A percentile compares a stretch with the other conserved stretches of the same genome.
Evolutionary conservation across 805 yeast species (phyloP).

Genomic region (Zygosaccharomyces gambellarensis): DNA sequence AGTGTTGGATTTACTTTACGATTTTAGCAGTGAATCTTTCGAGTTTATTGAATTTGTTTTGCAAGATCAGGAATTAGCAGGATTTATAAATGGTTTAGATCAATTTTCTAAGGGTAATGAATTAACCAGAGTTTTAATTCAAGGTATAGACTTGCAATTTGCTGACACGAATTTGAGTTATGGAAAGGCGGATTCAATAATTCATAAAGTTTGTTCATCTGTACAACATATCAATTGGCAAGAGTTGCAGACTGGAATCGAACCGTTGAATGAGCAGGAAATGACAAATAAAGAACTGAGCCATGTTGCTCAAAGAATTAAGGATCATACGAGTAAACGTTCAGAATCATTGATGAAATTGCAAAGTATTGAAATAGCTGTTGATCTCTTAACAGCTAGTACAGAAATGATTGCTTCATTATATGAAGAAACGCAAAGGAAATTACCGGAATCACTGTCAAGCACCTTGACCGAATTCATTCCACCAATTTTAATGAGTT

Average conservation of each 20-base stretch:
- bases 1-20: slow-evolving; percentile 53
- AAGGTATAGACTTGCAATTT: slow-evolving; percentile 39
- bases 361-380: slow-evolving; percentile 60
- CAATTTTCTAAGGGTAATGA: slow-evolving; percentile 24
- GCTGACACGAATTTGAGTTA: slow-evolving; percentile 29
- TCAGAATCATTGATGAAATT: slow-evolving; percentile 46
- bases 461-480: slow-evolving; percentile 20
- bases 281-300: slow-evolving; percentile 13
- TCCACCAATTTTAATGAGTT: slow-evolving; percentile 38
- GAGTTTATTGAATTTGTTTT: slow-evolving; percentile 42
- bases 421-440: slow-evolving; percentile 16
- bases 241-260: slow-evolving; percentile 27
- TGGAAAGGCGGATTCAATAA: slow-evolving; percentile 22
- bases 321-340: slow-evolving; percentile 39
- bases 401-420: slow-evolving; percentile 50
- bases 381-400: slow-evolving; percentile 73
- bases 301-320: slow-evolving; percentile 28
- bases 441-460: slow-evolving; percentile 15
- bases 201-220: slow-evolving; percentile 23
- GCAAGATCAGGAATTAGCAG: slow-evolving; percentile 13
- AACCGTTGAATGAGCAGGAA: slow-evolving; percentile 17
- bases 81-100: slow-evolving; percentile 20
- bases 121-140: slow-evolving; percentile 33
- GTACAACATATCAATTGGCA: slow-evolving; percentile 34
- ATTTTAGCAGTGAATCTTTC: slow-evolving; percentile 53